These are phyloP conservation scores for Fagus sylvatica DNA, from an alignment of 306 rosid genomes.

Conservation along the genomic window DNA sequence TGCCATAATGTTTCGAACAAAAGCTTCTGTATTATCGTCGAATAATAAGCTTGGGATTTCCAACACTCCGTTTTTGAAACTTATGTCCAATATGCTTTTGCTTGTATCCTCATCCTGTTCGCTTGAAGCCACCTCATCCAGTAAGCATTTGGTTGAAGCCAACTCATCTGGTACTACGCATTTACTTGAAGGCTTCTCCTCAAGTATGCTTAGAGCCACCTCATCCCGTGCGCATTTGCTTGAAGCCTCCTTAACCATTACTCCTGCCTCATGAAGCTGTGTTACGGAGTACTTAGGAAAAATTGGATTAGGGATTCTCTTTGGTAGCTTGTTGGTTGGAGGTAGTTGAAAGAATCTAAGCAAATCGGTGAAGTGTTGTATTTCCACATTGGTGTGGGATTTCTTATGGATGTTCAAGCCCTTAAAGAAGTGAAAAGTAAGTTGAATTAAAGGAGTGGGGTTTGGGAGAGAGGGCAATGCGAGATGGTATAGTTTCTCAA, in stretches of 20 bases:
- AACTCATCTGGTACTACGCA: too few relatives aligned
- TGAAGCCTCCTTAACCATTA: background rate
- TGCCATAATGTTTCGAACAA: slow-evolving; percentile 5
- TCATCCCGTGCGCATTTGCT: background rate
- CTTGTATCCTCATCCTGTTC: too few relatives aligned
- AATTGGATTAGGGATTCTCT: fast-evolving
- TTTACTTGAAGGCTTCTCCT: too few relatives aligned
- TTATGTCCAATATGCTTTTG: background rate
- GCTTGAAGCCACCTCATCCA: too few relatives aligned
- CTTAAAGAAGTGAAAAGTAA: fast-evolving
- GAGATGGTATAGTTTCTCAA: background rate
- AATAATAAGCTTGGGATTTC: background rate
- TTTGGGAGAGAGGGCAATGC: background rate
- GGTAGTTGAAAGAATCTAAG: background rate
- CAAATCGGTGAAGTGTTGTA: background rate
- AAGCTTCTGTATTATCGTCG: background rate
- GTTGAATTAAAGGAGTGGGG: background rate
- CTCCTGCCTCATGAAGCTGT: background rate
- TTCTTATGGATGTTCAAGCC: fast-evolving
- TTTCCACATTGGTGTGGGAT: background rate
- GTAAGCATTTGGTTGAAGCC: too few relatives aligned
- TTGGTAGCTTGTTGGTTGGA: too few relatives aligned
- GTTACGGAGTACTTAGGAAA: background rate
- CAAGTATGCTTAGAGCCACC: too few relatives aligned
- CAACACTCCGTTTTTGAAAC: background rate